Base-by-base conservation (phyloP, 2,329 filamentous ascomycete genomes). In the Xylariaceae sp. region DNA sequence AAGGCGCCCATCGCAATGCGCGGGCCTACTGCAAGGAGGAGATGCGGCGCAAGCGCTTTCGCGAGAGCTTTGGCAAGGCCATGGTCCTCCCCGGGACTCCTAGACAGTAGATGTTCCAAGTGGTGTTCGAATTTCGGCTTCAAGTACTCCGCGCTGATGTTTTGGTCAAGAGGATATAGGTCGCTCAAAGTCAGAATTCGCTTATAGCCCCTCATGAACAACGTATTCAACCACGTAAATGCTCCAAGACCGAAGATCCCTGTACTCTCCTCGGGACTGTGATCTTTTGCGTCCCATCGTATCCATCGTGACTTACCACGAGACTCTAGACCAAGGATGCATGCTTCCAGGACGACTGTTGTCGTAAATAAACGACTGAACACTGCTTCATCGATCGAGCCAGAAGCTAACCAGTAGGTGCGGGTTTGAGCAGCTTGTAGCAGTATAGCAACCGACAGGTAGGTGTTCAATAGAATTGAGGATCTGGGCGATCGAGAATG, bases 401-500 rank as follows among this genome's bases (percentile, higher is more conserved):
- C 22, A 9, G 48, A 49, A 8, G 46, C 41, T 9, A 51, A 41
- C 48, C 48, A 49, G 34, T 45, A 47, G 1, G 46, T 74, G 4
- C 73, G 61, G 0, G 59, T 55, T 43, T 68, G 65, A 0, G 63
- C 62, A 4, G 66, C 49, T 28, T 76, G 73, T 19, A 74, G 62
- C 1, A 75, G 48, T 0, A 69, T 45, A 1, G 67, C 67, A 2
- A 72, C 26, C 8, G 66, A 47, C 2, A 75, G 46, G 37, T 68
- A 75, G 4, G 52, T 43, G 16, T 52, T 64, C 7, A 76, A 50
- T 1, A 75, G 41, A 0, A 66, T 55, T 0, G 72, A 76, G 0
- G 72, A 71, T 1, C 68, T 59, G 0, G 56, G 57, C 12, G 43
- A 49, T 15, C 44, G 31, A n/a, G 18, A 29, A 19, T 51, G 48